phyloP scores from a whole-genome alignment of 2,329 filamentous ascomycete species.

The Didymella segeticola region DNA sequence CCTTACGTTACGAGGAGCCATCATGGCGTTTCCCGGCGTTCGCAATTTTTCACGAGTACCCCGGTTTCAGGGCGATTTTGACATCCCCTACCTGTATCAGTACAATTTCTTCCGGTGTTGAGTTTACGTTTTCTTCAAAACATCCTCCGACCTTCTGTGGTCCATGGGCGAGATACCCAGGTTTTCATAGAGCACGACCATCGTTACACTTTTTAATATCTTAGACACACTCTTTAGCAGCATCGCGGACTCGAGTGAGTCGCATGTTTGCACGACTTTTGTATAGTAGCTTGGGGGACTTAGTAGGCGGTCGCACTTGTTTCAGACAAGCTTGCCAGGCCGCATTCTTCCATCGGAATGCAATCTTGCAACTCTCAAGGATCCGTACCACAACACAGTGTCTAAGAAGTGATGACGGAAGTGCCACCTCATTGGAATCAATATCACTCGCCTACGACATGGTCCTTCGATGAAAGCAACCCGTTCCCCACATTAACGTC shows the following conservation, averaged over 20 bases:
- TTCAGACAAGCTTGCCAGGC: slow-evolving; percentile 31
- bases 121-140: slow-evolving; percentile 13
- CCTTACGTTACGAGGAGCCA: slow-evolving; percentile 16
- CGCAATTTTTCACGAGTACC: slow-evolving; percentile 34
- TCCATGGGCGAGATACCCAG: slow-evolving; percentile 26
- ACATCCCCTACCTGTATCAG: slow-evolving; percentile 40
- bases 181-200: slow-evolving; percentile 37
- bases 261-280: slow-evolving; percentile 41
- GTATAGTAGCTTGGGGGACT: slow-evolving; percentile 40
- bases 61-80: slow-evolving; percentile 33
- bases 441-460: too few species aligned
- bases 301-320: slow-evolving; percentile 10
- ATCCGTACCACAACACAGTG: too few species aligned
- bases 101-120: slow-evolving; percentile 25
- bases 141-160: slow-evolving; percentile 22
- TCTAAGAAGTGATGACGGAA: too few species aligned
- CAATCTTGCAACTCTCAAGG: too few species aligned
- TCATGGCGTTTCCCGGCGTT: slow-evolving; percentile 34
- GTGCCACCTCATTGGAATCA: slow-evolving; percentile 9
- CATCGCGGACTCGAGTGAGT: slow-evolving; percentile 16
- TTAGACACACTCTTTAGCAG: slow-evolving; percentile 47
- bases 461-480: too few species aligned
- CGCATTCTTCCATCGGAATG: slow-evolving; percentile 26
- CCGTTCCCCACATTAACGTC: too few species aligned
- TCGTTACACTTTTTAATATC: slow-evolving; percentile 47